Conservation (phyloP, 306 rosid genomes). For the Gastrolobium villosum region DNA sequence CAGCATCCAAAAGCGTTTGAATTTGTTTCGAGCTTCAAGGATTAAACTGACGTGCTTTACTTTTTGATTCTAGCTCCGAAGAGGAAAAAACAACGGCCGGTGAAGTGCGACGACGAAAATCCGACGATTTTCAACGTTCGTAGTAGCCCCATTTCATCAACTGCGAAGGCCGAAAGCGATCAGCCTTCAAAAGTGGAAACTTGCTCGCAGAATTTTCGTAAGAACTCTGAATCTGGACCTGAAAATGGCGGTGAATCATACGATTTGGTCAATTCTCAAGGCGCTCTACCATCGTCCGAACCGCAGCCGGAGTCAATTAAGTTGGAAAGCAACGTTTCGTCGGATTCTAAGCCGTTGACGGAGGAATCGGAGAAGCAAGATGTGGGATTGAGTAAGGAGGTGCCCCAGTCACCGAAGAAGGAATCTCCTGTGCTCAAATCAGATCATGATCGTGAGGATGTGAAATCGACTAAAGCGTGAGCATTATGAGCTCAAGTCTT, state of each 20-base stretch:
- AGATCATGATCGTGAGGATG: conserved; percentile 69
- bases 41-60: no score
- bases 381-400: conserved; percentile 47
- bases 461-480: conserved; percentile 83
- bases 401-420: conserved; percentile 78
- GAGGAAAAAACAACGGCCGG: conserved; percentile 86
- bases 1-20: no score
- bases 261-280: conserved; percentile 53
- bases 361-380: conserved; percentile 61
- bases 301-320: conserved; percentile 53
- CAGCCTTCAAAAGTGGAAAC: conserved; percentile 64
- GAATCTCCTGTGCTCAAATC: conserved; percentile 64
- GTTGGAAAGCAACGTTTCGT: conserved; percentile 55
- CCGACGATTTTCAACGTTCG: conserved; percentile 54
- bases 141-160: conserved; percentile 63
- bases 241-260: no score
- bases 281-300: neutral
- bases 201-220: conserved; percentile 60
- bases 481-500: conserved; percentile 49
- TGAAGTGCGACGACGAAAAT: conserved; percentile 79
- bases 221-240: conserved; percentile 50
- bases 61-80: conserved; percentile 67
- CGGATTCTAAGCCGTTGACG: conserved; percentile 56
- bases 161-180: conserved; percentile 56
- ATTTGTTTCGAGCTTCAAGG: no score